These are phyloP conservation scores for Mucor irregularis DNA, from an alignment of 371 early-diverging fungal species.

Conservation along the genomic window DNA sequence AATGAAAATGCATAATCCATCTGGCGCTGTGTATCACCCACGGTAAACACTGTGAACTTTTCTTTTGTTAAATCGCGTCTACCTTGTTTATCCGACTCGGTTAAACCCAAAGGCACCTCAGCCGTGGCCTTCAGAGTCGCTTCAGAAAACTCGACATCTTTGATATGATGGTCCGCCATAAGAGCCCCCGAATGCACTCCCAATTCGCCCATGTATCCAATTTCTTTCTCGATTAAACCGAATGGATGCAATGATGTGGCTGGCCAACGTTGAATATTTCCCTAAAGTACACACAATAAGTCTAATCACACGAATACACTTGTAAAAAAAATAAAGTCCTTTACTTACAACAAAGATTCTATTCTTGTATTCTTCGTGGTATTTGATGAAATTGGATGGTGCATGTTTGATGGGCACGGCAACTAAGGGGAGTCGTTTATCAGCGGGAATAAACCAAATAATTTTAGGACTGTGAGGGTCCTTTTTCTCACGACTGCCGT, in stretches of 20 bases:
- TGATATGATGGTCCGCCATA: conserved; percentile 43
- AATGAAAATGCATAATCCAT: conserved; percentile 33
- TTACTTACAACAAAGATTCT: conserved; percentile 35
- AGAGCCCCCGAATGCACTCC: conserved; percentile 33
- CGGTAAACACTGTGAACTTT: conserved; percentile 17
- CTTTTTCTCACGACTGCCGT: conserved; percentile 25
- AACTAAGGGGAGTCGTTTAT: conserved; percentile 64
- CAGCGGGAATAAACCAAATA: conserved; percentile 68
- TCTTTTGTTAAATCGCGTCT: conserved; percentile 21
- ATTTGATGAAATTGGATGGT: conserved; percentile 31
- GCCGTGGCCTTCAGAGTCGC: conserved; percentile 12
- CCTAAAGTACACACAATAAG: no score
- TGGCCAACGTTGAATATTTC: conserved; percentile 42
- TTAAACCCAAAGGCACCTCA: background rate
- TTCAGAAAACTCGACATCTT: conserved; percentile 32
- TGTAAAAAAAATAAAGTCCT: background rate
- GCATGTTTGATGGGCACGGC: conserved; percentile 49
- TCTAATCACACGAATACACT: no score
- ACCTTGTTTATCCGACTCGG: background rate
- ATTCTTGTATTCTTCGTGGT: conserved; percentile 40
- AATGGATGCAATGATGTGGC: conserved; percentile 44
- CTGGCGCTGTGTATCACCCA: conserved; percentile 9
- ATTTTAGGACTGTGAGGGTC: conserved; percentile 27
- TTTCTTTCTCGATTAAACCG: conserved; percentile 40
- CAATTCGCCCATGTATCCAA: conserved; percentile 44